Conservation (phyloP, 2,329 filamentous ascomycete genomes). For the Emergomyces africanus region DNA sequence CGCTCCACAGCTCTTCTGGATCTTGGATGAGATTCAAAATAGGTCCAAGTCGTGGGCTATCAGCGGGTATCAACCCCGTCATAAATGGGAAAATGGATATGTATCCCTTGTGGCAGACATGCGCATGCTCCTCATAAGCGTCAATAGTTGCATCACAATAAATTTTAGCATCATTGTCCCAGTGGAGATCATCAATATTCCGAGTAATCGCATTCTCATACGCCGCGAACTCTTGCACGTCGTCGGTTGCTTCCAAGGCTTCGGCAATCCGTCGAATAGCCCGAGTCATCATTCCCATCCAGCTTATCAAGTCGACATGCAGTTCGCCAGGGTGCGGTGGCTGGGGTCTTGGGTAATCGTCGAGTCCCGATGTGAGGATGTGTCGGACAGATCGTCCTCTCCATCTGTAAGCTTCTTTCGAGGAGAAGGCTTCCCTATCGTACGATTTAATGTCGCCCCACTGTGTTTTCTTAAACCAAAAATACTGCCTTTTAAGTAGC, state of each 20-base stretch:
- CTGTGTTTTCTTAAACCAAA: slow-evolving; percentile 93
- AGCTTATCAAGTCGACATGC: slow-evolving; percentile 86
- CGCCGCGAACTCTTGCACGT: slow-evolving; percentile 57
- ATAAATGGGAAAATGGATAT: slow-evolving; percentile 89
- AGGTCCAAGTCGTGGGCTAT: slow-evolving; percentile 61
- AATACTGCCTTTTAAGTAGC: slow-evolving; percentile 74
- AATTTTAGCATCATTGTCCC: slow-evolving; percentile 65
- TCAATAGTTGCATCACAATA: slow-evolving; percentile 96
- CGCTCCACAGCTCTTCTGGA: slow-evolving; percentile 78
- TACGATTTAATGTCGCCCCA: slow-evolving; percentile 81
- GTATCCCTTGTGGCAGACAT: slow-evolving; percentile 95
- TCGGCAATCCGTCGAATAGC: slow-evolving; percentile 70
- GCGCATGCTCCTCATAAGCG: slow-evolving; percentile 77
- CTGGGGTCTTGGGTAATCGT: slow-evolving; percentile 90
- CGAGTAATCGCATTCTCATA: slow-evolving; percentile 64
- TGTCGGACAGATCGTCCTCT: slow-evolving; percentile 76
- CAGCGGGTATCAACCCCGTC: slow-evolving; percentile 60
- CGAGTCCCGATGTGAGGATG: slow-evolving; percentile 82
- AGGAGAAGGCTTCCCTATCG: slow-evolving; percentile 75
- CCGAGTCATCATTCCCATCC: slow-evolving; percentile 93
- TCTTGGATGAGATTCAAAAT: slow-evolving; percentile 68
- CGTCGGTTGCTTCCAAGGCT: slow-evolving; percentile 62
- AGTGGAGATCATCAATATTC: slow-evolving; percentile 90
- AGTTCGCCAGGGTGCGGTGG: slow-evolving; percentile 93
- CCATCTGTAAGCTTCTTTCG: slow-evolving; percentile 92